Evolutionary conservation across 257 asterid genomes (phyloP), one percentile per base, ranked within the genome.

Genomic region (Solanum habrochaites): DNA sequence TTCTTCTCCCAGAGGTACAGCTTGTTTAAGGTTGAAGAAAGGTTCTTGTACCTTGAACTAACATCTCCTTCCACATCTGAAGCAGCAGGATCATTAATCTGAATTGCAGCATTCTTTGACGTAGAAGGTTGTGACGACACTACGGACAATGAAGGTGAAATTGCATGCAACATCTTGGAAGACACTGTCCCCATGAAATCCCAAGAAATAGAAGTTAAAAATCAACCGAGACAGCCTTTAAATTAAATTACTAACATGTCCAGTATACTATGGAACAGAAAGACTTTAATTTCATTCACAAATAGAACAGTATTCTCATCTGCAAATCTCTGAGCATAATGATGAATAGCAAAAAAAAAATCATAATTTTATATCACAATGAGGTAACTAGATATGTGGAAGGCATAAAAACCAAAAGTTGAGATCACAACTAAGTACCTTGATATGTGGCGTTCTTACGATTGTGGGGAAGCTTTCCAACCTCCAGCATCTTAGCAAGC

Each of bases 1-100:
- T 97, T 97, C 91, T 96, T 97, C 96, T 97, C 99, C 99, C 99
- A 97, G 66, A 97, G 94, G 90, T 91, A 90, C 74, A 97, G 91
- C 92, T 97, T 95, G 52, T 94, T 98, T 88, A 97, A 92, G 16
- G 96, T 96, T 62, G 99, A 97, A 45, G 99, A 96, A 86, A 97
- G 95, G 84, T 86, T 95, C 87, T 82, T 94, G 72, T 97, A 91
- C 91, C 95, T 93, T 87, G 91, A 88, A 85, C 89, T 94, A 91
- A 94, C 49, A 67, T 92, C 97, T 75, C 90, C 93, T 85, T 94
- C 94, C 45, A 90, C 91, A 37, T 94, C 95, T 69, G 91, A 72
- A 49, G 86, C 64, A 75, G 93, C 88, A 8, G 94, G 91, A 89
- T 93, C 96, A 83, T 91, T 89, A 56, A 88, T 88, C 83, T 88